Conservation (phyloP, 202 grass and related monocot genomes). For the Alloteropsis angusta region DNA sequence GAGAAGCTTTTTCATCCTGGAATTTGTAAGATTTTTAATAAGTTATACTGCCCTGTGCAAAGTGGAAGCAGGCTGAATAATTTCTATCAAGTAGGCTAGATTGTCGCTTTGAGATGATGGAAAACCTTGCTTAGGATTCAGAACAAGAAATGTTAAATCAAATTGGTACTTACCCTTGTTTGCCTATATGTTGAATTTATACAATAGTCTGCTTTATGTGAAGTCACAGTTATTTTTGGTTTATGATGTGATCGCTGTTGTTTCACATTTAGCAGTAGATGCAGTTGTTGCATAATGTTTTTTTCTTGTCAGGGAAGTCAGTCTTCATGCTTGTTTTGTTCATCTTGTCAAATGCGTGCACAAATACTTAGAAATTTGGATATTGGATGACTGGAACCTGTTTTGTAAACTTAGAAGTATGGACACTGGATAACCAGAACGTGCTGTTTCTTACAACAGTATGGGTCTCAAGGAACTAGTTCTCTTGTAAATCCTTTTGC, state of each 20-base stretch:
- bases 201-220: neutral
- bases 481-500: conserved; percentile 9
- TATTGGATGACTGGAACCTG: neutral
- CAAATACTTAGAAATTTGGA: neutral
- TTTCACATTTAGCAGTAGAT: neutral
- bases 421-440: neutral
- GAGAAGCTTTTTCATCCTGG: conserved; percentile 19
- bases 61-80: neutral
- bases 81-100: neutral
- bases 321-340: neutral
- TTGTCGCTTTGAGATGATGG: conserved; percentile 9
- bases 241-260: neutral
- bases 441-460: neutral
- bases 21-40: conserved; percentile 26
- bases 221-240: neutral
- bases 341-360: neutral
- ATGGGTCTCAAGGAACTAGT: neutral
- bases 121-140: neutral
- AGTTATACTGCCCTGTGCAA: neutral
- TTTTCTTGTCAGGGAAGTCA: neutral
- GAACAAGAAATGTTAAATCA: conserved; percentile 18
- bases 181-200: conserved; percentile 11
- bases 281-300: neutral
- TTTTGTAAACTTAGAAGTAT: neutral
- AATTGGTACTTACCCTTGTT: neutral